phyloP scores from a whole-genome alignment of 345 rosid species.

The Carallia brachiata region DNA sequence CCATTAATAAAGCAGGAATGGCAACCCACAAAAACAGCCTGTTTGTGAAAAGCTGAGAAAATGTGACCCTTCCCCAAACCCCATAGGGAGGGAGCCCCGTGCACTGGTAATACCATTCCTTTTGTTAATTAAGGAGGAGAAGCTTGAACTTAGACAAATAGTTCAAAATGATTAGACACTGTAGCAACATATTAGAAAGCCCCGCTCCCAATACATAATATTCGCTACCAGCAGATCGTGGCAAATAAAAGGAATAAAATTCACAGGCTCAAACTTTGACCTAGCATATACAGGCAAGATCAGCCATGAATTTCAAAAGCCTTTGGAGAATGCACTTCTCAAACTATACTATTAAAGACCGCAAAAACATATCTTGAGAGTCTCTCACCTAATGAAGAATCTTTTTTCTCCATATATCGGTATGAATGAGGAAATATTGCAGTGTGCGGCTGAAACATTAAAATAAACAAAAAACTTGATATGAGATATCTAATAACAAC shows the following conservation, averaged over 20 bases:
- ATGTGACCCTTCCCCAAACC: too few species aligned
- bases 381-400: conserved; percentile 71
- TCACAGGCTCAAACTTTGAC: background rate
- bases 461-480: conserved; percentile 4
- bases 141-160: too few species aligned
- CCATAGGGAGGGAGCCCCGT: too few species aligned
- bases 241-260: background rate
- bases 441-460: conserved; percentile 53
- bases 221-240: background rate
- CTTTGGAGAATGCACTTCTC: background rate
- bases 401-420: conserved; percentile 33
- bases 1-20: too few species aligned
- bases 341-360: conserved; percentile 1
- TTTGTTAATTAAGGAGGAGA: too few species aligned
- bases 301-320: background rate
- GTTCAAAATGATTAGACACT: too few species aligned
- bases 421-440: conserved; percentile 77
- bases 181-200: too few species aligned
- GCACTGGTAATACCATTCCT: too few species aligned
- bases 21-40: too few species aligned
- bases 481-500: conserved; percentile 7
- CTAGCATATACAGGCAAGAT: background rate
- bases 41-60: too few species aligned
- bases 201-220: too few species aligned
- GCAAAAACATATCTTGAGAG: conserved; percentile 1